phyloP scores from a whole-genome alignment of 2,329 filamentous ascomycete genomes.

The Hypocreales sp. region DNA sequence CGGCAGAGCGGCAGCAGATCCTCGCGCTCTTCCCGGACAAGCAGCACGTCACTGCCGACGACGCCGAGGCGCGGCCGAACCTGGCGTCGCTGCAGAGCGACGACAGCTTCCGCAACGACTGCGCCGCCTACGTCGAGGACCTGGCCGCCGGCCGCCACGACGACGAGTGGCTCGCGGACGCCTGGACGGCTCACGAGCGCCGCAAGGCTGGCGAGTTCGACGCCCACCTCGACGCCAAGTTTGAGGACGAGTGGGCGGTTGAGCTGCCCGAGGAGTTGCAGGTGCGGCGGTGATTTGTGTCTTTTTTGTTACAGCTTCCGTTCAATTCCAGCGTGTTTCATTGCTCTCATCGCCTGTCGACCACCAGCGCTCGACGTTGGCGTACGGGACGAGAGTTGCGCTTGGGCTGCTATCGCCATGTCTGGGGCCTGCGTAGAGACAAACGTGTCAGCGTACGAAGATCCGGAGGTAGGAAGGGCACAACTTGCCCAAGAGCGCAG shows the following conservation, averaged over 20 bases:
- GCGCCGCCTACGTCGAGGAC: slow-evolving; percentile 28
- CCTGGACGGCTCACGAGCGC: slow-evolving; percentile 33
- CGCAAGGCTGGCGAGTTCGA: slow-evolving; percentile 34
- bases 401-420: no score
- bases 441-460: no score
- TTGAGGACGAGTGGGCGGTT: slow-evolving; percentile 31
- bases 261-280: slow-evolving; percentile 20
- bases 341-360: no score
- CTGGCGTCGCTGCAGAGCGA: slow-evolving; percentile 27
- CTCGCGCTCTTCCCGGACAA: slow-evolving; percentile 21
- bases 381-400: no score
- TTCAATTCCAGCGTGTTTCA: no score
- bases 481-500: no score
- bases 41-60: slow-evolving; percentile 20
- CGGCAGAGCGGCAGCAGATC: slow-evolving; percentile 18
- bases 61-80: slow-evolving; percentile 23
- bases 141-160: slow-evolving; percentile 33
- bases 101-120: slow-evolving; percentile 30
- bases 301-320: no score
- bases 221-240: slow-evolving; percentile 25
- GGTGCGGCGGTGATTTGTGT: slow-evolving; percentile 1
- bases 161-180: slow-evolving; percentile 33
- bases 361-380: no score
- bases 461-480: no score
- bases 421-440: no score